These are phyloP conservation scores for Exophiala bonariae DNA, from an alignment of 2,329 filamentous ascomycete species.

Conservation along the genomic window DNA sequence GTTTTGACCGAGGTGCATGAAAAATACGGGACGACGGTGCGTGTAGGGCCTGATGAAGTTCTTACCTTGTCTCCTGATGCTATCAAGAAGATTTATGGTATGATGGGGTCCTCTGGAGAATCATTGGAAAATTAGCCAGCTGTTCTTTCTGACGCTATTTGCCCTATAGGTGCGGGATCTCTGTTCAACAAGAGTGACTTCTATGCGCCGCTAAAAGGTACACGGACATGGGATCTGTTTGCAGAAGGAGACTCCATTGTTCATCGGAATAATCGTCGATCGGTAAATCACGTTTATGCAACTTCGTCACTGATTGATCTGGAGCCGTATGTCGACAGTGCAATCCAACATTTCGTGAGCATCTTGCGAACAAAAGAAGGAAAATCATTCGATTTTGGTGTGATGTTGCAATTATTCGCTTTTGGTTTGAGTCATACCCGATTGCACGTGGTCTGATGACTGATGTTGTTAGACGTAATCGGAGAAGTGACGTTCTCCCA, in stretches of 20 bases:
- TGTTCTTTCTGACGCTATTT: background rate
- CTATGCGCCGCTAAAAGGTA: background rate
- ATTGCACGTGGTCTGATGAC: background rate
- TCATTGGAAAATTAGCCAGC: background rate
- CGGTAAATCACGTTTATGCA: background rate
- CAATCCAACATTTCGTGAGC: background rate
- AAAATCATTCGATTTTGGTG: background rate
- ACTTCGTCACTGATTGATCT: background rate
- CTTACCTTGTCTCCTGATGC: background rate
- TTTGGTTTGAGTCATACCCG: background rate
- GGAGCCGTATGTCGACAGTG: background rate
- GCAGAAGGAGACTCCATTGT: background rate
- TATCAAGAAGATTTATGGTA: background rate
- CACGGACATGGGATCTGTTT: background rate
- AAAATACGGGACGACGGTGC: background rate
- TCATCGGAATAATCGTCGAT: background rate
- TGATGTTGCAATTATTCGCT: background rate
- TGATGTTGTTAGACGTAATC: conserved; percentile 34
- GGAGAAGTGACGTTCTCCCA: conserved; percentile 42
- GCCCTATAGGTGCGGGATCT: background rate
- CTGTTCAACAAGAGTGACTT: background rate
- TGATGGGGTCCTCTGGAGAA: background rate
- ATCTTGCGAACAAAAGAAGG: background rate
- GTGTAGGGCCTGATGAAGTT: background rate
- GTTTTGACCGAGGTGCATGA: background rate